These are phyloP conservation scores for Tricholoma saponaceum DNA, from an alignment of 768 basidiomycete genomes.

Conservation along the genomic window DNA sequence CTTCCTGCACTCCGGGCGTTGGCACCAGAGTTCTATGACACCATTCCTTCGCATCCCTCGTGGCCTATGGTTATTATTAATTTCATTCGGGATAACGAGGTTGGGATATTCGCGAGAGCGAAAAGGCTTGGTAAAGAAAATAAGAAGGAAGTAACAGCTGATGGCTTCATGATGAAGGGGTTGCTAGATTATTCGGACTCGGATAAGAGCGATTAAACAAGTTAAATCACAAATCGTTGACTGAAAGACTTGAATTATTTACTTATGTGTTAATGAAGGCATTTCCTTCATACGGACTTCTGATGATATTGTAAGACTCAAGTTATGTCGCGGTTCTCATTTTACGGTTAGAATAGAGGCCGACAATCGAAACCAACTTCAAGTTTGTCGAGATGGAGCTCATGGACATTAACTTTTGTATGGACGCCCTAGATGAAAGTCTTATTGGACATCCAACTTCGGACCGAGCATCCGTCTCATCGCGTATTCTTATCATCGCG, in stretches of 20 bases:
- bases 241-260: too few species aligned
- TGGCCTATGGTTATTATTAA: conserved; percentile 96
- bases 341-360: too few species aligned
- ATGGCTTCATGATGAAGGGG: background rate
- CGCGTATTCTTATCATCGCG: too few species aligned
- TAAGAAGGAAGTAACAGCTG: background rate
- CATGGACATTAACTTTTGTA: too few species aligned
- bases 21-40: conserved; percentile 91
- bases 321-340: too few species aligned
- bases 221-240: background rate
- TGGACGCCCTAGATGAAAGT: too few species aligned
- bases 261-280: background rate
- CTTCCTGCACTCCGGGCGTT: conserved; percentile 77
- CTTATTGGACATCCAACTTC: too few species aligned
- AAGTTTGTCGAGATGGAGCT: too few species aligned
- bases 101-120: conserved; percentile 85
- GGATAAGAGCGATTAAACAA: conserved; percentile 14
- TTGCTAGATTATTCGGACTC: conserved; percentile 3
- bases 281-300: background rate
- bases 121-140: conserved; percentile 57
- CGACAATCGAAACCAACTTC: too few species aligned
- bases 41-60: conserved; percentile 78
- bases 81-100: conserved; percentile 88
- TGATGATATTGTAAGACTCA: background rate
- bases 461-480: background rate